Evolutionary conservation across 2,329 filamentous ascomycete species (phyloP), one percentile per base, ranked within the genome.

Genomic region (Myriosclerotinia duriaeana): DNA sequence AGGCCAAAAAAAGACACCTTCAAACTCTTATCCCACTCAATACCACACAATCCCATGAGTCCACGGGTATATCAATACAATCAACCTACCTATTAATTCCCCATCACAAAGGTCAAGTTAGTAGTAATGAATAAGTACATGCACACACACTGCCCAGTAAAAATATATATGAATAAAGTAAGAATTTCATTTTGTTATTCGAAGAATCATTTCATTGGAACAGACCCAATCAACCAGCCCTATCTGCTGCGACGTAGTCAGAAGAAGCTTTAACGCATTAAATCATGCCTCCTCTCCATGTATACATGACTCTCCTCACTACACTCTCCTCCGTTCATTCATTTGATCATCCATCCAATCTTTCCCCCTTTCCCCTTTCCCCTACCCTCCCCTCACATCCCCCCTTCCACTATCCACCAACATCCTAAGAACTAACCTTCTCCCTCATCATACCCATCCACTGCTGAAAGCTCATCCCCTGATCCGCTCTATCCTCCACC

Each of bases 401-500:
- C n/a, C 20, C 15, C 40, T n/a, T 22, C 15, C 15, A 11, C 42
- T 42, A n/a, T 54, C 26, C 11, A 48, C 17, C 26, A 42, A 42
- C 30, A 34, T 34, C 3, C 34, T 60, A 65, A 53, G 63, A 76
- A 70, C 83, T 80, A 78, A 97, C 95, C 92, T 98, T 99, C 83
- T 98, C 95, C 79, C 94, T 86, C 79, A 99, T 80, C 74, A 87
- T 88, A 66, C 92, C 93, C 83, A 98, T 89, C 89, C 93, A 99
- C 80, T 98, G 94, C 74, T 89, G 89, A 75, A 95, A 89, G 77
- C 93, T 96, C 80, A 96, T 89, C 60, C 93, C 90, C 80, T 97
- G 93, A 77, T 99, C 95, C 65, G 94, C 92, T 71, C 94, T 85
- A 79, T 99, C 95, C 79, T 99, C 95, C 56, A 99, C 90, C 74